Base-by-base conservation (phyloP, 78 protist genomes). In the Dictyostelium citrinum region DNA sequence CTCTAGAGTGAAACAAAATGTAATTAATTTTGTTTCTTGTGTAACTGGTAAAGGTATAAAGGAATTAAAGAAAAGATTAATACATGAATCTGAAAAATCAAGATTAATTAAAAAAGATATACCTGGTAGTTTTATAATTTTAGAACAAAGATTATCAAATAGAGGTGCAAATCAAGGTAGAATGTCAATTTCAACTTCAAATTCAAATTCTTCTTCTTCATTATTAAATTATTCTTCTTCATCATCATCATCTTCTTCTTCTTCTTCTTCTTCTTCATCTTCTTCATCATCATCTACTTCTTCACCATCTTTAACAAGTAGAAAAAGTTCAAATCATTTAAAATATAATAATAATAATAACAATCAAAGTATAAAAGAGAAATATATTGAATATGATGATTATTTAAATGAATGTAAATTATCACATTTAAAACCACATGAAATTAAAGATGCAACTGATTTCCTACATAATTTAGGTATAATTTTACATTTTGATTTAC, bases 381-480 rank as follows among this genome's bases (percentile, higher is more conserved):
- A 84, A 45, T 88, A 88, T 35, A 88, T 88, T 1, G 85, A 88
- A 5, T 88, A 58, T 37, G 72, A 64, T 1, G 93, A 88, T 10
- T 88, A 72, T 45, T n/a, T 20, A 3, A 58, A 60, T 39, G 93
- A 88, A 88, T 70, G 79, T 22, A 16, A 5, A 20, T 14, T 88
- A 8, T 33, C 93, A 9, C 68, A 79, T 60, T 45, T 88, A 39
- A 27, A 74, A 27, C 85, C 84, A 2, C 31, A 76, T 3, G 95
- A 90, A 2, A 24, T 90, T 17, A 55, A 31, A 24, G 82, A 20
- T 27, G 95, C 90, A 29, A 83, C 85, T 0, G 64, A 72, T 17
- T 81, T 90, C 74, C 61, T 90, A 20, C 95, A 90, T 51, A 81
- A 90, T 46, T 67, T 90, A 24, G 95, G 95, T 64, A 82, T 90